phyloP scores from a whole-genome alignment of 1,139 yeast genomes.

The Suhomyces bolitotheri region DNA sequence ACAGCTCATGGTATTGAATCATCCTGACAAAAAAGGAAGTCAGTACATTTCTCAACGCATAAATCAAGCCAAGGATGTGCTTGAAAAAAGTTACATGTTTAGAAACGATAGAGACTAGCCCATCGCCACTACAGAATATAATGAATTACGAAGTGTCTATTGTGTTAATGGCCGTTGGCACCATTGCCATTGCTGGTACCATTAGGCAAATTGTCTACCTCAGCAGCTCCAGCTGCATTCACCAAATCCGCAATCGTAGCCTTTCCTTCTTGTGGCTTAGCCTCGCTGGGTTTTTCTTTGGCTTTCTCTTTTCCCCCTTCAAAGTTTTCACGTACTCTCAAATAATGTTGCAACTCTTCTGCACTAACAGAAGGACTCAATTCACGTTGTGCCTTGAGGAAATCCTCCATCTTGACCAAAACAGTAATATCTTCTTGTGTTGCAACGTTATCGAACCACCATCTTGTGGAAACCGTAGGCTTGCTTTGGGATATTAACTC shows the following conservation, averaged over 20 bases:
- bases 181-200: slow-evolving; percentile 1
- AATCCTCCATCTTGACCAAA: slow-evolving; percentile 68
- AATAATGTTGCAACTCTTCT: slow-evolving; percentile 82
- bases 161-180: slow-evolving; percentile 2
- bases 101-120: slow-evolving; percentile 14
- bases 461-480: slow-evolving; percentile 58
- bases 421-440: slow-evolving; percentile 67
- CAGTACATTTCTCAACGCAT: slow-evolving; percentile 69
- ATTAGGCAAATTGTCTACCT: slow-evolving; percentile 1
- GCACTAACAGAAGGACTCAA: slow-evolving; percentile 84
- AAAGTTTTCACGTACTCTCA: slow-evolving; percentile 73
- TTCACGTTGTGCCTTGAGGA: slow-evolving; percentile 68
- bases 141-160: slow-evolving; percentile 2
- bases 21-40: slow-evolving; percentile 80
- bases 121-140: slow-evolving; percentile 1
- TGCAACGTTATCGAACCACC: slow-evolving; percentile 92
- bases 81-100: slow-evolving; percentile 56
- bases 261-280: background rate
- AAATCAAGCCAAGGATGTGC: slow-evolving; percentile 69
- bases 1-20: slow-evolving; percentile 62
- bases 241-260: slow-evolving; percentile 1
- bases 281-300: slow-evolving; percentile 10
- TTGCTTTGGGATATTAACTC: slow-evolving; percentile 28
- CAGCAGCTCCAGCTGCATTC: slow-evolving; percentile 6
- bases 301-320: slow-evolving; percentile 55